Conservation (phyloP, 1,284 basidiomycete genomes). For the Rhodofomes roseus region DNA sequence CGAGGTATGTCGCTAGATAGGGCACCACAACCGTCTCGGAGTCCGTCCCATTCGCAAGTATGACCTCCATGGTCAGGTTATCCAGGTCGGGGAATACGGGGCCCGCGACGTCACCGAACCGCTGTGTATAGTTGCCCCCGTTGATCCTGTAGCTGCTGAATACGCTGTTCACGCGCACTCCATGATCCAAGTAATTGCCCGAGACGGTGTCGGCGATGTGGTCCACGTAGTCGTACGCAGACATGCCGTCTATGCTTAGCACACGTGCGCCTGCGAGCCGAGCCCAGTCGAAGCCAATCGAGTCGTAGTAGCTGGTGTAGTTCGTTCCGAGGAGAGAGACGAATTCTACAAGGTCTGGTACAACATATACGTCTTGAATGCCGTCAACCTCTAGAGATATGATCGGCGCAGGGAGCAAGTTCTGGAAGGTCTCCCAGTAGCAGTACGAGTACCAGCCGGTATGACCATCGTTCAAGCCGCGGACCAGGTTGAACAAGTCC, state of each 20-base stretch:
- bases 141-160: slow-evolving; percentile 57
- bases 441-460: slow-evolving; percentile 61
- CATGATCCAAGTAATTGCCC: slow-evolving; percentile 62
- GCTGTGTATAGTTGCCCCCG: slow-evolving; percentile 45
- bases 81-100: slow-evolving; percentile 44
- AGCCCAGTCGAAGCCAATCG: slow-evolving; percentile 52
- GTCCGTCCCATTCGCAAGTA: slow-evolving; percentile 42
- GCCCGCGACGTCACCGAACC: slow-evolving; percentile 59
- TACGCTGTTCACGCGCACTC: slow-evolving; percentile 60
- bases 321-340: slow-evolving; percentile 16
- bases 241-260: slow-evolving; percentile 48
- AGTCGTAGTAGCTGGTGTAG: slow-evolving; percentile 48
- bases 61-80: slow-evolving; percentile 39
- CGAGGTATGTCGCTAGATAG: slow-evolving; percentile 46
- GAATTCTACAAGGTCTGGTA: slow-evolving; percentile 38
- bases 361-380: slow-evolving; percentile 50
- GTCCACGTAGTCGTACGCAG: slow-evolving; percentile 55
- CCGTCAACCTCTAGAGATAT: slow-evolving; percentile 52
- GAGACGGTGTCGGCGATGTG: slow-evolving; percentile 52
- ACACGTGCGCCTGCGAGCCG: slow-evolving; percentile 59
- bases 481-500: slow-evolving; percentile 54
- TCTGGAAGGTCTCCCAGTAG: slow-evolving; percentile 49
- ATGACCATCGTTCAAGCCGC: slow-evolving; percentile 60
- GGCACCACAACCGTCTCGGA: slow-evolving; percentile 50
- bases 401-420: slow-evolving; percentile 56